Conservation (phyloP, 1,284 basidiomycete species). For the Omphalotus olearius region DNA sequence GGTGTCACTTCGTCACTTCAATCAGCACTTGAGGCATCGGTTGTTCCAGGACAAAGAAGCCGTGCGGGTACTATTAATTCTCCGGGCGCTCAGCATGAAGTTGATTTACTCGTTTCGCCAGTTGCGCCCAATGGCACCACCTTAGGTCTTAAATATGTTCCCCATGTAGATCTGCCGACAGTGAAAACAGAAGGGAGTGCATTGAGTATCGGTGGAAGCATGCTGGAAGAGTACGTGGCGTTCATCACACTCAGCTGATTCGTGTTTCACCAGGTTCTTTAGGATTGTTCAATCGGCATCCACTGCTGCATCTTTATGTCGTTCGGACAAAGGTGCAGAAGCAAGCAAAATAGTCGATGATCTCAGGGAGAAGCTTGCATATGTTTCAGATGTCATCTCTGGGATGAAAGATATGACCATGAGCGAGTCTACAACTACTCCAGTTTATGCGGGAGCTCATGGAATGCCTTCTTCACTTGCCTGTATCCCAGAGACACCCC, state of each 20-base stretch:
- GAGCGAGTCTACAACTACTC: constrained; percentile 1
- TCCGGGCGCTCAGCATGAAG: constrained; percentile 12
- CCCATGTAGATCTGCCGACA: too few relatives aligned
- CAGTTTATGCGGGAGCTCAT: too few relatives aligned
- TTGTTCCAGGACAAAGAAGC: constrained; percentile 27
- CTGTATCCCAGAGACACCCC: not conserved
- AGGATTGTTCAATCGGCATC: constrained; percentile 39
- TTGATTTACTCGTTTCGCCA: constrained; percentile 6
- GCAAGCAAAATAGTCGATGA: constrained; percentile 34
- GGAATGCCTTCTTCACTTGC: not conserved
- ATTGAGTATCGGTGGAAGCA: constrained; percentile 8
- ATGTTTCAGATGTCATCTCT: constrained; percentile 34
- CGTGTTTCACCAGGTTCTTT: constrained; percentile 8
- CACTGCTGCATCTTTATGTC: constrained; percentile 33
- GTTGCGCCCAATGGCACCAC: not conserved
- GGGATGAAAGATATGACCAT: constrained; percentile 14
- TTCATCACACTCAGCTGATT: constrained; percentile 8
- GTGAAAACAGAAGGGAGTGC: constrained; percentile 1
- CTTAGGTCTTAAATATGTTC: too few relatives aligned
- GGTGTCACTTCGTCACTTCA: constrained; percentile 40
- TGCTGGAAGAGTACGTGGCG: constrained; percentile 10
- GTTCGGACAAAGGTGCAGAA: constrained; percentile 27
- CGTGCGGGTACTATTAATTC: constrained; percentile 32
- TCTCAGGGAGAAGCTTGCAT: constrained; percentile 33
- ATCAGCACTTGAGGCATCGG: constrained; percentile 38